Conservation (phyloP, 2,329 filamentous ascomycete genomes). For the Calonectria multiphialidica region DNA sequence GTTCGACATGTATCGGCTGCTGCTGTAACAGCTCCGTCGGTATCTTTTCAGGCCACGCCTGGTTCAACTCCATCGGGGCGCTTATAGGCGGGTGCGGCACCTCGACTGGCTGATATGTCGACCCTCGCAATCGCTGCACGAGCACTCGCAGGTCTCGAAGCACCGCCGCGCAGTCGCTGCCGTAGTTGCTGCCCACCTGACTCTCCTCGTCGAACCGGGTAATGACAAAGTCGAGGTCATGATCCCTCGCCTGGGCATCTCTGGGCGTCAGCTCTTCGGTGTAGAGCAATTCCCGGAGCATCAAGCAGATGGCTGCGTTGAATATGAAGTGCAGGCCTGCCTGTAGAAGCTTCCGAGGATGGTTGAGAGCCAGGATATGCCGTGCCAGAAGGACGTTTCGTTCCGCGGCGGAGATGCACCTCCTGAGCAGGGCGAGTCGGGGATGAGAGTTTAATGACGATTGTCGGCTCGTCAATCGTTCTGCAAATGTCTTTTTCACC, state of each 20-base stretch:
- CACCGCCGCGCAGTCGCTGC: constrained; percentile 52
- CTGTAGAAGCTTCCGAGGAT: constrained; percentile 55
- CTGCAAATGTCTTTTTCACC: constrained; percentile 60
- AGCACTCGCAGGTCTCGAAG: constrained; percentile 53
- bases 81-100: constrained; percentile 24
- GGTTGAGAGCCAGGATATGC: constrained; percentile 52
- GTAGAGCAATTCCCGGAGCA: constrained; percentile 58
- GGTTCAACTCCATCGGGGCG: constrained; percentile 34
- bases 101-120: constrained; percentile 32
- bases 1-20: constrained; percentile 45
- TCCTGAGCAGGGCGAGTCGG: constrained; percentile 47
- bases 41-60: constrained; percentile 37
- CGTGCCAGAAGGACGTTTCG: constrained; percentile 59
- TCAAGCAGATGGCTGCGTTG: constrained; percentile 62
- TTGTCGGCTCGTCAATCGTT: constrained; percentile 49
- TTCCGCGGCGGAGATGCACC: constrained; percentile 58
- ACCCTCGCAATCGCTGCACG: constrained; percentile 48
- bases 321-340: constrained; percentile 62
- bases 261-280: constrained; percentile 43
- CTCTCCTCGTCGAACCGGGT: constrained; percentile 56
- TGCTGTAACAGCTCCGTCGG: constrained; percentile 35
- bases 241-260: constrained; percentile 35
- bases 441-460: constrained; percentile 38
- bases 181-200: constrained; percentile 52
- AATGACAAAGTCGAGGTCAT: constrained; percentile 56